A percentile compares a stretch with the other conserved stretches of the same genome.
These are phyloP conservation scores for Abrus precatorius DNA, from an alignment of 306 rosid genomes.

Conservation along the genomic window DNA sequence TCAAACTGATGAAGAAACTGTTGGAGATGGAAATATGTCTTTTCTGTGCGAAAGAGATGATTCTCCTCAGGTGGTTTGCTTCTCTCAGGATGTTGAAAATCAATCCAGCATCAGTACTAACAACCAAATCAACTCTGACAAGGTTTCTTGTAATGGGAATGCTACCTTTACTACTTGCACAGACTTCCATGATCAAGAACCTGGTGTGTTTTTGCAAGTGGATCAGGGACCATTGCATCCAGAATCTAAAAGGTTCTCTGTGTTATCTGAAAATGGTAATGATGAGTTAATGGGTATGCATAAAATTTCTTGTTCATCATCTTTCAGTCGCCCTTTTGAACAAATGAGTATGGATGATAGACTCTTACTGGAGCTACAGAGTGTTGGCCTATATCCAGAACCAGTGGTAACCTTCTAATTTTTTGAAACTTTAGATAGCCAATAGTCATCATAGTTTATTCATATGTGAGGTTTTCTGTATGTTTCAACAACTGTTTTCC, in stretches of 20 bases:
- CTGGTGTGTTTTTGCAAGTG: constrained; percentile 44
- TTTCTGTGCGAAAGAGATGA: constrained; percentile 55
- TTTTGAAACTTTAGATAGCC: constrained; percentile 32
- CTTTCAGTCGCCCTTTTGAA: constrained; percentile 59
- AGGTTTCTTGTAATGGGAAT: constrained; percentile 64
- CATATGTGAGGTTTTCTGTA: constrained; percentile 25
- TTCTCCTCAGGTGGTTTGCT: constrained; percentile 46
- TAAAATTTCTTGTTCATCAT: constrained; percentile 49
- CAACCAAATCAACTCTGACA: constrained; percentile 49
- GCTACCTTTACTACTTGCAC: constrained; percentile 48
- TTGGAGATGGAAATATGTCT: constrained; percentile 55
- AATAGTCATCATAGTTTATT: constrained; percentile 20
- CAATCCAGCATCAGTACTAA: constrained; percentile 49
- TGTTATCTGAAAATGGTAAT: constrained; percentile 57
- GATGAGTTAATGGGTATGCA: constrained; percentile 52
- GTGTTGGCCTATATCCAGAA: constrained; percentile 80
- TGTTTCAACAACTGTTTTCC: not conserved
- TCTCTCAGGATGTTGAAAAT: constrained; percentile 52
- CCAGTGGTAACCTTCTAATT: constrained; percentile 68
- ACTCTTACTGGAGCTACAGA: constrained; percentile 81
- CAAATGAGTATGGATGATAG: constrained; percentile 67
- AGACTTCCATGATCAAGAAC: constrained; percentile 50
- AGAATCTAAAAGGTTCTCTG: constrained; percentile 50
- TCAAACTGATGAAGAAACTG: constrained; percentile 62
- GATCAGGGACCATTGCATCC: constrained; percentile 49